Base-by-base conservation (phyloP, 1,139 yeast species). In the Yamadazyma triangularis region DNA sequence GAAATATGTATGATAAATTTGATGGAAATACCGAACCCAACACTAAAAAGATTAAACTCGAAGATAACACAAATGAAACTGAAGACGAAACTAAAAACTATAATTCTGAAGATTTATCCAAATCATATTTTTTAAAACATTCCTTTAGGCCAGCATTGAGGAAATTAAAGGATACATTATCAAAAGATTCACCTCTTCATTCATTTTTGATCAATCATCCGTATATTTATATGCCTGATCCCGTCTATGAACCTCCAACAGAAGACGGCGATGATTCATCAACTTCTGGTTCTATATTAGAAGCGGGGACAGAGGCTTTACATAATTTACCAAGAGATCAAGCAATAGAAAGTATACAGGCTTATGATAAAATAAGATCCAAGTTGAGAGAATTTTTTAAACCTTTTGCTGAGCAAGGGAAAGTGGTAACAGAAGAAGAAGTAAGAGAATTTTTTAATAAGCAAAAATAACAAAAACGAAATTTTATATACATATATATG, bases 371-470 rank as follows among this genome's bases (percentile, higher is more conserved):
- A 40, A 73, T 91, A 41, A 78, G 82, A 42, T 59, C 70, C 13
- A 78, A 74, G 44, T 59, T 91, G 13, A 70, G 79, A 15, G 77
- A 71, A 25, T 91, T 87, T 45, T 68, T 91, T 45, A 71, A 70
- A 43, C 94, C 94, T 0, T 89, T 89, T 66, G 96, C 96, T 0
- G 83, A 84, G 36, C 72, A 73, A 33, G 93, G 91, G 5, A 77
- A 77, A 41, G 76, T 87, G 2, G 96, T 91, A 3, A 86, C 94
- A 4, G 89, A 82, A 44, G 78, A 76, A 25, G 96, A 88, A 49
- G 86, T 91, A 1, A 64, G 81, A 28, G 56, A 58, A 1, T 89
- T 89, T 47, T 89, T 91, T 48, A 66, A 70, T 6, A 61, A 66
- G 33, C 50, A 65, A 25, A 56, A n/a, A 64, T n/a, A n/a, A n/a